Percentiles rank a stretch among this genome's conserved stretches.
These are phyloP conservation scores for Clitoria ternatea DNA, from an alignment of 306 rosid genomes.

Conservation along the genomic window DNA sequence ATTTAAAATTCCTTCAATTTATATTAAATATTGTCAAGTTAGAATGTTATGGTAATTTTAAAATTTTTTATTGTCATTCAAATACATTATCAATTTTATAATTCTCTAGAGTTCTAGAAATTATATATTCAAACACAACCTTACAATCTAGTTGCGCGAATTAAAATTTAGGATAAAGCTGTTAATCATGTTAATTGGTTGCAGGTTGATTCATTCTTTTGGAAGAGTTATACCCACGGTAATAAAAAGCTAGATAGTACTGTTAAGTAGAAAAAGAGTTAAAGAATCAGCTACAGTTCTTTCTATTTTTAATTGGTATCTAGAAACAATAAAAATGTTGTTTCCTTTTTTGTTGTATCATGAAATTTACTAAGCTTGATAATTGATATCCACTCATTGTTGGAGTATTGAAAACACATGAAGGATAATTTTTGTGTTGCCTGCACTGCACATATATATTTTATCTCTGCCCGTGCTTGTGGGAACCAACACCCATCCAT, in stretches of 20 bases:
- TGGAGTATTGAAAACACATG: background rate
- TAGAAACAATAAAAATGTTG: background rate
- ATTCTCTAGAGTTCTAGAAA: too few relatives aligned
- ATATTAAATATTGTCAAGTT: too few relatives aligned
- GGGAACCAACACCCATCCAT: background rate
- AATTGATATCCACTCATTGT: too few relatives aligned
- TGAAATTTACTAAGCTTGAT: background rate
- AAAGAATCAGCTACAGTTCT: conserved; percentile 5
- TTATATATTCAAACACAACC: too few relatives aligned
- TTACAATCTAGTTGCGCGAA: background rate
- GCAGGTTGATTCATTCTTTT: conserved; percentile 42
- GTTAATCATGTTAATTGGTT: conserved; percentile 13
- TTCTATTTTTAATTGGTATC: conserved; percentile 2
- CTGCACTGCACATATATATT: background rate
- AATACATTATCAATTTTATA: too few relatives aligned
- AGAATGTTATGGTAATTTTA: too few relatives aligned
- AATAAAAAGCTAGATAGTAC: background rate
- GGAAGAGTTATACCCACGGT: conserved; percentile 30
- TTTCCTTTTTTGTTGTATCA: background rate
- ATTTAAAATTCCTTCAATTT: too few relatives aligned
- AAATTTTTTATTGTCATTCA: too few relatives aligned
- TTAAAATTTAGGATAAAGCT: background rate
- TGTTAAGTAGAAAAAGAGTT: conserved; percentile 15
- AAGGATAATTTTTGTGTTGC: background rate
- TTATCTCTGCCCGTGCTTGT: background rate